Conservation (phyloP, 768 basidiomycete species). For the Leccinum subtestaceum region DNA sequence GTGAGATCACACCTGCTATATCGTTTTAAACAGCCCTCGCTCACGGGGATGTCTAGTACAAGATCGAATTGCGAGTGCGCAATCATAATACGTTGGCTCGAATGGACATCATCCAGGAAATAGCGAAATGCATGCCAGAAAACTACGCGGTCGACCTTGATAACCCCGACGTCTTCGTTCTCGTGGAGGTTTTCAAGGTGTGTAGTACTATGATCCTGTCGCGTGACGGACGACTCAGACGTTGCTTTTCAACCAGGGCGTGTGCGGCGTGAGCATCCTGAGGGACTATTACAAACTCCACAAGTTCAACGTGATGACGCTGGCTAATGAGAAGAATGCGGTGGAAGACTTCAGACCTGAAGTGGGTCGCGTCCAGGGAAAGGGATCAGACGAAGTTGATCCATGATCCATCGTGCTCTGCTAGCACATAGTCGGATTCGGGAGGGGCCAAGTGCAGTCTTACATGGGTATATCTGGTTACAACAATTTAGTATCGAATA, state of each 20-base stretch:
- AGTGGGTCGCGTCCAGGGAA: conserved; percentile 33
- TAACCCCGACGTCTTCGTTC: conserved; percentile 67
- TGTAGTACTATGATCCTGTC: conserved; percentile 11
- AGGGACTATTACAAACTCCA: conserved; percentile 66
- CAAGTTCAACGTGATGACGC: conserved; percentile 79
- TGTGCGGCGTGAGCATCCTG: conserved; percentile 75
- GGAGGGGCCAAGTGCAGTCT: neutral
- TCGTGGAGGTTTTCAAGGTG: conserved; percentile 85
- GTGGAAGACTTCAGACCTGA: conserved; percentile 34
- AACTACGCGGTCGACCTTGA: conserved; percentile 66
- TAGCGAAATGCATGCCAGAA: conserved; percentile 69
- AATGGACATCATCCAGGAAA: conserved; percentile 56
- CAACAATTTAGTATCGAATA: neutral
- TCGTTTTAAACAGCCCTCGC: neutral
- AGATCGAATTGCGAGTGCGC: conserved; percentile 71
- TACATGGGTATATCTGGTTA: neutral
- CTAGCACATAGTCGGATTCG: neutral
- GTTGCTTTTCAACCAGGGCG: conserved; percentile 46
- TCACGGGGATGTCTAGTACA: conserved; percentile 52
- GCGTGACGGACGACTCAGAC: neutral
- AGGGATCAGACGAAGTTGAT: conserved; percentile 4
- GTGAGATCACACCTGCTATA: conserved; percentile 1
- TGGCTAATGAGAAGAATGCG: conserved; percentile 52
- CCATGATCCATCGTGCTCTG: neutral
- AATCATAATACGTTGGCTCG: conserved; percentile 74